phyloP scores from a whole-genome alignment of 2,329 filamentous ascomycete genomes.

The Colletotrichum eremochloae region DNA sequence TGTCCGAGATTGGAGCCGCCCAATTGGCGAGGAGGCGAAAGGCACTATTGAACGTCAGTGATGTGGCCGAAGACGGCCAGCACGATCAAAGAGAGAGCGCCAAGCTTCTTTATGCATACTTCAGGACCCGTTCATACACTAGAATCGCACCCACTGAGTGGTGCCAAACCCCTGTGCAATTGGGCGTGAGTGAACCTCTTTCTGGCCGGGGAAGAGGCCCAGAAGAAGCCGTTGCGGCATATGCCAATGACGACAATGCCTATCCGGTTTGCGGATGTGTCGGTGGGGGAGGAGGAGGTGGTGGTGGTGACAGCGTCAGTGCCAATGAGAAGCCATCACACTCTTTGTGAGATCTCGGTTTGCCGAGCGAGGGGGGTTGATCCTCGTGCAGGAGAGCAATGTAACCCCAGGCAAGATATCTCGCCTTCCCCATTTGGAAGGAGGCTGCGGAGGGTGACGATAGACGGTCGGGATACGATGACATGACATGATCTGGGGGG shows the following conservation, averaged over 20 bases:
- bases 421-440: slow-evolving; percentile 34
- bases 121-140: neutral
- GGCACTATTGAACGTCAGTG: neutral
- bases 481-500: slow-evolving; percentile 3
- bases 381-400: slow-evolving; percentile 25
- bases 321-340: neutral
- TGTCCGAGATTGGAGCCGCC: neutral
- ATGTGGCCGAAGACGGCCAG: neutral
- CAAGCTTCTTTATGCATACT: slow-evolving; percentile 34
- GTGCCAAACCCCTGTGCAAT: neutral
- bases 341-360: neutral
- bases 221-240: neutral
- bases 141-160: neutral
- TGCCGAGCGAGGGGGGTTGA: slow-evolving; percentile 1
- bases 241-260: neutral
- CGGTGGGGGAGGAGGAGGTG: neutral
- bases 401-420: slow-evolving; percentile 29
- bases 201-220: neutral
- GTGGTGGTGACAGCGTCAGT: neutral
- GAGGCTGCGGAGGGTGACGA: slow-evolving; percentile 10
- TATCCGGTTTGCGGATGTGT: neutral
- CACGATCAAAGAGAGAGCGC: neutral
- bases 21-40: neutral
- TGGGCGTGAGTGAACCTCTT: neutral
- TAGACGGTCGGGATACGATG: neutral